Base-by-base conservation (phyloP, 2,329 filamentous ascomycete genomes). In the Bipolaris oryzae region DNA sequence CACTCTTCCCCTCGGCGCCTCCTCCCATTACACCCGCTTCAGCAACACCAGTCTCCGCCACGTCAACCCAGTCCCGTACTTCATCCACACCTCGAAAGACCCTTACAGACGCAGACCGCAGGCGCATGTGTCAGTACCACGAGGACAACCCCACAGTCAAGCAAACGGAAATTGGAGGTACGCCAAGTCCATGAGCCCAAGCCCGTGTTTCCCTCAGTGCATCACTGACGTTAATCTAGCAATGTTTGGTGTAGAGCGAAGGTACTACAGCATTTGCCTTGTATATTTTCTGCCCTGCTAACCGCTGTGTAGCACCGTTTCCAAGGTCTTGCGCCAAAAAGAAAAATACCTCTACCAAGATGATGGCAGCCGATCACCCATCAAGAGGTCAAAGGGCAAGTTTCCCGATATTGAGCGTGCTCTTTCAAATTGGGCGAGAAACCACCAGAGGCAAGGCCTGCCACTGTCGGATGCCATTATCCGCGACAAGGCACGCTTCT, bases 211-310 rank as follows among this genome's bases (percentile, higher is more conserved):
- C 34, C 42, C 34, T 16, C 31, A 44, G 41, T 20, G 13, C 15
- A 41, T 53, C 49, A 66, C 78, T 81, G 62, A 78, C 69, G 16
- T 45, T 57, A 54, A 39, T 52, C 33, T 66, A 90, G 89, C 89
- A 57, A 87, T 92, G 74, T 99, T 99, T 78, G 94, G 93, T 34
- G 95, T 99, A 50, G 95, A 99, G 80, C 83, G 95, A 89, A 98
- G 95, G 95, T 98, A 87, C 47, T 38, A 53, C 45, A 53, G 46
- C 42, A 55, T 50, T 37, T 18, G 37, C 41, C 43, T 7, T 39
- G 46, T 66, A 43, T 38, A 31, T 55, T 16, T 28, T 58, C 7
- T 41, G 58, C 55, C 41, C 11, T 58, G 45, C 62, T 70, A 47
- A 73, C 62, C 34, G 43, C 50, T 21, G 18, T 70, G 54, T 76